phyloP scores from a whole-genome alignment of 352 stramenopile genomes.

The Pythium sp. region DNA sequence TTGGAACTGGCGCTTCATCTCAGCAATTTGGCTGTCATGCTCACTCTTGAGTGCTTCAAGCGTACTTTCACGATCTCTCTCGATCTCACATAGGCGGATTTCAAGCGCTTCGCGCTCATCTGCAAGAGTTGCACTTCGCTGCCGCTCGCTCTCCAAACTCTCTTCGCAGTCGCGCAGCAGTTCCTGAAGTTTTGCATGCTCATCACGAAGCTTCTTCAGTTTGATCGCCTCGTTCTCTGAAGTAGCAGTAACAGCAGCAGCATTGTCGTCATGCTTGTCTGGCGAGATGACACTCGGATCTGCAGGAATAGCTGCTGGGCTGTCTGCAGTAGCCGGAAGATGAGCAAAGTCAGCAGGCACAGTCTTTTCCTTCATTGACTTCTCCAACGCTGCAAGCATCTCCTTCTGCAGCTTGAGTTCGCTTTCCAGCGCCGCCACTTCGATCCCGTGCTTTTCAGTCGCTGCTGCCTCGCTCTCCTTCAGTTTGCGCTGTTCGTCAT shows the following conservation, averaged over 20 bases:
- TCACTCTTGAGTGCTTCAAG: slow-evolving; percentile 6
- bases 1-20: neutral
- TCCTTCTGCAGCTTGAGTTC: slow-evolving; percentile 12
- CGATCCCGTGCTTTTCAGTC: slow-evolving; percentile 15
- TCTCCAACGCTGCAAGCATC: slow-evolving; percentile 1
- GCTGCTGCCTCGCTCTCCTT: slow-evolving; percentile 16
- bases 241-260: neutral
- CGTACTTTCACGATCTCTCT: neutral
- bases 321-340: neutral
- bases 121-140: neutral
- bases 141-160: slow-evolving; percentile 8
- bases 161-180: slow-evolving; percentile 5
- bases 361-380: neutral
- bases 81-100: slow-evolving; percentile 8
- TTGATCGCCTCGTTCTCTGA: neutral
- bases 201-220: neutral
- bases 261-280: neutral
- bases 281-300: neutral
- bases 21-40: neutral
- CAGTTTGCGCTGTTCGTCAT: slow-evolving; percentile 22
- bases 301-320: neutral
- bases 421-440: slow-evolving; percentile 12
- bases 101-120: slow-evolving; percentile 9
- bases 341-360: neutral
- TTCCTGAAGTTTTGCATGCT: neutral